phyloP scores from a whole-genome alignment of 495 filamentous ascomycete genomes.

The Choiromyces venosus region DNA sequence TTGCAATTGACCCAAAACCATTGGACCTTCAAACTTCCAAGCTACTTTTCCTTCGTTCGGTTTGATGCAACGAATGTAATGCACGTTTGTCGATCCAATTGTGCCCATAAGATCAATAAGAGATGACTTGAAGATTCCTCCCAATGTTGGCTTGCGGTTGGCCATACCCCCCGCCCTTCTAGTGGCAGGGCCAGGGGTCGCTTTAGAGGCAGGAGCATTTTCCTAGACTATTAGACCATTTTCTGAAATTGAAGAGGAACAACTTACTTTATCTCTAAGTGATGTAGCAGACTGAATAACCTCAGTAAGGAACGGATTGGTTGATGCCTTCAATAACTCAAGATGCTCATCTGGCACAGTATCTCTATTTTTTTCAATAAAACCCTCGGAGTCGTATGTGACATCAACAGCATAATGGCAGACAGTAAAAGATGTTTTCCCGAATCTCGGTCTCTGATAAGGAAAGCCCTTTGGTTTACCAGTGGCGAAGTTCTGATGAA shows the following conservation, averaged over 20 bases:
- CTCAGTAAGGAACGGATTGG: slow-evolving; percentile 76
- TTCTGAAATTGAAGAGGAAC: neutral
- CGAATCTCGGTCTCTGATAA: slow-evolving; percentile 96
- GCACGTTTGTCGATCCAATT: slow-evolving; percentile 95
- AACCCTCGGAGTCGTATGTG: slow-evolving; percentile 99
- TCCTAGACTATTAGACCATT: slow-evolving; percentile 5
- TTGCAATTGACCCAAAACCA: slow-evolving; percentile 95
- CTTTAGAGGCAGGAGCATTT: slow-evolving; percentile 58
- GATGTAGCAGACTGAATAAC: slow-evolving; percentile 79
- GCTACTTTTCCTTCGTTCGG: slow-evolving; percentile 95
- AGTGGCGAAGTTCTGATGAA: slow-evolving; percentile 85
- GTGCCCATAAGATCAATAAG: slow-evolving; percentile 97
- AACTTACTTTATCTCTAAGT: slow-evolving; percentile 80
- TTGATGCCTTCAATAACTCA: slow-evolving; percentile 78
- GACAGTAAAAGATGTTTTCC: slow-evolving; percentile 95
- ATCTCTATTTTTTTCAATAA: slow-evolving; percentile 99
- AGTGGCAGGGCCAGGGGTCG: slow-evolving; percentile 65
- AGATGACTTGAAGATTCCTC: slow-evolving; percentile 97
- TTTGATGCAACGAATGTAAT: slow-evolving; percentile 99
- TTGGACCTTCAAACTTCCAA: slow-evolving; percentile 98
- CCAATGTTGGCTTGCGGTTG: slow-evolving; percentile 92
- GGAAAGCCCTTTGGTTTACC: slow-evolving; percentile 80
- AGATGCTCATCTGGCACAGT: slow-evolving; percentile 98
- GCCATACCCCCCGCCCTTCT: slow-evolving; percentile 84
- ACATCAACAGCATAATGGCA: slow-evolving; percentile 99